These are phyloP conservation scores for Rhizophagus prolifer DNA, from an alignment of 192 early-diverging fungal genomes.

Conservation along the genomic window DNA sequence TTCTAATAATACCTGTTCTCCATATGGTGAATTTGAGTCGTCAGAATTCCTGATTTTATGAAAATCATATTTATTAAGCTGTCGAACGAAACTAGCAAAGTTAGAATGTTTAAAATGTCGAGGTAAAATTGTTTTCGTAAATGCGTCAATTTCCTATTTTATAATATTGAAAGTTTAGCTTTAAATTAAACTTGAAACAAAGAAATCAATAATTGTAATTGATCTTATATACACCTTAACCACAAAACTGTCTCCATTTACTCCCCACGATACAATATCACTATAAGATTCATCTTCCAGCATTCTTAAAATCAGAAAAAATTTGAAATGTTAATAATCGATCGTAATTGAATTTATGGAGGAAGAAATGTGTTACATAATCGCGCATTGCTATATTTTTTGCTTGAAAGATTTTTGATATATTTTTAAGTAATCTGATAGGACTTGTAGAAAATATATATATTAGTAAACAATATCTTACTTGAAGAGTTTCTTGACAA, in stretches of 20 bases:
- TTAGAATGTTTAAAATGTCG: conserved; percentile 74
- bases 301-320: conserved; percentile 47
- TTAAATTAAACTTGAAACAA: background rate
- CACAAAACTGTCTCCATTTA: conserved; percentile 64
- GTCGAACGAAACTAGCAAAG: conserved; percentile 68
- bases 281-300: conserved; percentile 62
- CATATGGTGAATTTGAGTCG: conserved; percentile 46
- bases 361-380: background rate
- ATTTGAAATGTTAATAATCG: background rate
- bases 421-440: no score
- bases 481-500: conserved; percentile 52
- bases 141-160: conserved; percentile 62
- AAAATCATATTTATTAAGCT: conserved; percentile 82
- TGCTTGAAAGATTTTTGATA: conserved; percentile 27
- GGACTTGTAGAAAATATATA: background rate
- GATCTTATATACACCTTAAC: conserved; percentile 40
- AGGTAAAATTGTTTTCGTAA: conserved; percentile 64
- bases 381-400: conserved; percentile 32
- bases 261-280: conserved; percentile 62
- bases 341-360: no score
- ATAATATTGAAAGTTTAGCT: background rate
- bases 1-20: conserved; percentile 51
- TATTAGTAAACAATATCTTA: conserved; percentile 1
- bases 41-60: conserved; percentile 66
- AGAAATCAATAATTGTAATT: background rate